phyloP scores from a whole-genome alignment of 352 stramenopile genomes.

The Halophytophthora batemanensis region DNA sequence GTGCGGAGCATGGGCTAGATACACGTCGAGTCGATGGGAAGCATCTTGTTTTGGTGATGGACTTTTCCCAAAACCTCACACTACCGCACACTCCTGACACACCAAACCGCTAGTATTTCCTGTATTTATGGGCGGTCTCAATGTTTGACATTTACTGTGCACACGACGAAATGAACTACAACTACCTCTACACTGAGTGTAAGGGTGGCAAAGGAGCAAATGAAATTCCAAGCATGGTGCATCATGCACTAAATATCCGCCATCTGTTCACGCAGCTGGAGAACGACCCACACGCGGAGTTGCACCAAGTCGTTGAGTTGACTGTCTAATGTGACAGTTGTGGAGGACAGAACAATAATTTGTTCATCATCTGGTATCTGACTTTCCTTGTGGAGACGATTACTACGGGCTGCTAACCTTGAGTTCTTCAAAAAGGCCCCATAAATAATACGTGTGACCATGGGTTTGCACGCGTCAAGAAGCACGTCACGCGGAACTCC shows the following conservation, averaged over 20 bases:
- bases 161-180: neutral
- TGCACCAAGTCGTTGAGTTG: neutral
- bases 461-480: too few species aligned
- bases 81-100: slow-evolving; percentile 2
- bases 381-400: too few species aligned
- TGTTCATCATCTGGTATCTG: slow-evolving; percentile 8
- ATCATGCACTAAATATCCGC: slow-evolving; percentile 4
- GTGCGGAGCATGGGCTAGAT: too few species aligned
- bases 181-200: slow-evolving; percentile 16
- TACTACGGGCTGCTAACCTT: too few species aligned
- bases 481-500: too few species aligned
- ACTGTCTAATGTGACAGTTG: slow-evolving; percentile 20
- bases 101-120: slow-evolving; percentile 22
- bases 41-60: slow-evolving; percentile 10
- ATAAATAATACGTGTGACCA: too few species aligned
- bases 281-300: neutral
- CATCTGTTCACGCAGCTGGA: neutral
- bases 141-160: slow-evolving; percentile 19
- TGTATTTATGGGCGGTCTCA: slow-evolving; percentile 10
- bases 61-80: slow-evolving; percentile 18
- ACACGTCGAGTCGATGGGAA: slow-evolving; percentile 1
- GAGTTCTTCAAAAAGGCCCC: too few species aligned
- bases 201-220: slow-evolving; percentile 10
- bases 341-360: slow-evolving; percentile 25
- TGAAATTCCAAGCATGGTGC: slow-evolving; percentile 12